Evolutionary conservation across 1,284 basidiomycete genomes (phyloP).

Genomic region (Malassezia vespertilionis): DNA sequence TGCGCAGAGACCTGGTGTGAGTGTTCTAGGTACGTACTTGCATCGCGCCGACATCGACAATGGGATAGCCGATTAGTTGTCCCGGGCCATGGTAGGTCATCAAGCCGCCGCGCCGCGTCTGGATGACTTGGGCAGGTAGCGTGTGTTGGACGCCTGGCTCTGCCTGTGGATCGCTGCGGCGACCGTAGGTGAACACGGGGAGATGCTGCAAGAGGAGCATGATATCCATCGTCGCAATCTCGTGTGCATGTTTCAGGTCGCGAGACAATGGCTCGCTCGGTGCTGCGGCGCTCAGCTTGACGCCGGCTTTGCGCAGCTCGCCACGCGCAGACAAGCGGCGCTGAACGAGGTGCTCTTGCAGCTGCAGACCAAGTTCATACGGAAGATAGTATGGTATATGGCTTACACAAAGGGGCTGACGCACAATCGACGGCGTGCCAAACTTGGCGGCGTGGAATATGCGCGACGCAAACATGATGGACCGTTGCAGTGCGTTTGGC

Average conservation of each 20-base stretch:
- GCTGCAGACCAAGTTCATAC: slow-evolving; percentile 30
- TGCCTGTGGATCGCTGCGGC: slow-evolving; percentile 59
- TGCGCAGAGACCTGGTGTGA: slow-evolving; percentile 51
- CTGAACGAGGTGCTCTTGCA: slow-evolving; percentile 39
- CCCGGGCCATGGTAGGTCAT: slow-evolving; percentile 96
- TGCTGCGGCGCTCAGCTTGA: slow-evolving; percentile 72
- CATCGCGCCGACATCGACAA: slow-evolving; percentile 65
- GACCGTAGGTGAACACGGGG: slow-evolving; percentile 85
- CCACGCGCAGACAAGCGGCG: slow-evolving; percentile 27
- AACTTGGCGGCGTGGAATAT: too few species aligned
- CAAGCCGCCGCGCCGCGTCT: slow-evolving; percentile 76
- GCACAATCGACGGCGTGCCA: too few species aligned
- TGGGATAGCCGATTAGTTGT: slow-evolving; percentile 88
- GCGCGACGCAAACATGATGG: too few species aligned
- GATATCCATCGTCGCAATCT: slow-evolving; percentile 49
- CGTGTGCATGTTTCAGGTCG: slow-evolving; percentile 46
- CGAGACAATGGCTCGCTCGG: slow-evolving; percentile 56
- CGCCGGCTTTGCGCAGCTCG: slow-evolving; percentile 59
- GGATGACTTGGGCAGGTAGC: slow-evolving; percentile 76
- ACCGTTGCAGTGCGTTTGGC: too few species aligned
- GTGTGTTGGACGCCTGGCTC: slow-evolving; percentile 54
- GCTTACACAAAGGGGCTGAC: too few species aligned
- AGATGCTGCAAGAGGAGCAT: slow-evolving; percentile 60
- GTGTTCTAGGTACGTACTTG: slow-evolving; percentile 50
- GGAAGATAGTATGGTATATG: slow-evolving; percentile 41